phyloP scores from a whole-genome alignment of 1,284 basidiomycete species.

The Termitomyces sp. region DNA sequence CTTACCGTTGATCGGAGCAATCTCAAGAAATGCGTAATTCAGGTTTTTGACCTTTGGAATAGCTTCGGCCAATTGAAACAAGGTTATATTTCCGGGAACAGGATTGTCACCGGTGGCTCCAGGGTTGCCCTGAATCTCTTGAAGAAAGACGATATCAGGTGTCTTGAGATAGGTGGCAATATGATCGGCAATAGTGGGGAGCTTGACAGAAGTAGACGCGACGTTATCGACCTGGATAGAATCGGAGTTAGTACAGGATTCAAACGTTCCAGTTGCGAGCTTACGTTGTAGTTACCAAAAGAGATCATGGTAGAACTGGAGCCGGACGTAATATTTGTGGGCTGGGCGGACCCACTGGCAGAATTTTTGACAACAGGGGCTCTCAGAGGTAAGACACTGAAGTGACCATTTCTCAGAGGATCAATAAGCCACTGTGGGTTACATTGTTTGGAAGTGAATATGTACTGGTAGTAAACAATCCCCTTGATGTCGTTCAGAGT shows the following conservation, averaged over 20 bases:
- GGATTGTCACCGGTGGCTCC: conserved; percentile 52
- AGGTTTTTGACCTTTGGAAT: conserved; percentile 42
- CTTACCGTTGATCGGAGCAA: conserved; percentile 50
- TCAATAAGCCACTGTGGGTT: neutral
- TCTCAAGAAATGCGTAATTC: conserved; percentile 45
- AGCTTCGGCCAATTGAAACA: conserved; percentile 45
- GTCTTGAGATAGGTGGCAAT: conserved; percentile 45
- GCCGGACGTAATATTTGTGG: conserved; percentile 35
- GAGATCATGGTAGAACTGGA: conserved; percentile 34
- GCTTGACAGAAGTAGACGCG: conserved; percentile 43
- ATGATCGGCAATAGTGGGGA: conserved; percentile 47
- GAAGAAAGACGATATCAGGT: conserved; percentile 60
- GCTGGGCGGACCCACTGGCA: conserved; percentile 29
- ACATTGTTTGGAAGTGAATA: neutral
- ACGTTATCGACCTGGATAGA: conserved; percentile 50
- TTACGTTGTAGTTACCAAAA: conserved; percentile 59
- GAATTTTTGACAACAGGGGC: conserved; percentile 42
- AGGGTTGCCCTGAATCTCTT: conserved; percentile 65
- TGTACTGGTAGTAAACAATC: conserved; percentile 50
- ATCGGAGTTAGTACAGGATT: neutral
- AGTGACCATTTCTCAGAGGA: conserved; percentile 42
- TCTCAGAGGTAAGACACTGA: conserved; percentile 50
- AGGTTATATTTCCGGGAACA: conserved; percentile 50
- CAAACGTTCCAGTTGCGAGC: neutral
- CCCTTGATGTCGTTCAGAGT: conserved; percentile 50